Conservation (phyloP, 495 filamentous ascomycete genomes). For the Trichocladium uniseriatum region DNA sequence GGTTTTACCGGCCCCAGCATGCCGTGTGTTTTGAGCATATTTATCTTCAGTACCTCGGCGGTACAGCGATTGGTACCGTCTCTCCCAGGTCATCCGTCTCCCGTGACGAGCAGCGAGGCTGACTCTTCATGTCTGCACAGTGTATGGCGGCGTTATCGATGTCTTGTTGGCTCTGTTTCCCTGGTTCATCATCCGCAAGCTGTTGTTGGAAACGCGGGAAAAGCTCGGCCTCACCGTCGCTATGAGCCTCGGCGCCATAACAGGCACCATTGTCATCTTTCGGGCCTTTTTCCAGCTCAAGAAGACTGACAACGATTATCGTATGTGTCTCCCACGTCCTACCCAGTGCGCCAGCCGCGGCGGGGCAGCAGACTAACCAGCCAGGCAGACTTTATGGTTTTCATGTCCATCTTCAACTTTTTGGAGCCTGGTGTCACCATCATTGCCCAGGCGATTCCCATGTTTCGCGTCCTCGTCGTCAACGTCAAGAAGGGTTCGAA, state of each 20-base stretch:
- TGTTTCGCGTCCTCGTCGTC: constrained; percentile 17
- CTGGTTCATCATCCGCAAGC: constrained; percentile 26
- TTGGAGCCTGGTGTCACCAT: constrained; percentile 17
- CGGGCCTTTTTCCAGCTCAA: constrained; percentile 12
- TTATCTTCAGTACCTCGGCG: constrained; percentile 10
- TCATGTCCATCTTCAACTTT: constrained; percentile 22
- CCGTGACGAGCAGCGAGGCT: neutral
- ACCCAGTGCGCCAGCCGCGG: neutral
- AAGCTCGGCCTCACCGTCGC: constrained; percentile 26
- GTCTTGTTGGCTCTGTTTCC: constrained; percentile 27
- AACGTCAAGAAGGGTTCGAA: constrained; percentile 2
- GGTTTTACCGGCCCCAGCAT: constrained; percentile 5
- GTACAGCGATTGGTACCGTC: constrained; percentile 10
- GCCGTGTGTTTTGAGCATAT: constrained; percentile 3
- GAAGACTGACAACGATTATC: constrained; percentile 12
- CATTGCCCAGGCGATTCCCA: constrained; percentile 18
- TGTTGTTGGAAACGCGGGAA: constrained; percentile 26
- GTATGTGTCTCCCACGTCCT: constrained; percentile 1
- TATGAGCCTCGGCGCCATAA: constrained; percentile 27
- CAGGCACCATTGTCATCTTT: constrained; percentile 14
- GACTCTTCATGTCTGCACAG: neutral
- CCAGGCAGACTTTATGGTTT: constrained; percentile 11
- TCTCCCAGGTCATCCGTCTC: no score
- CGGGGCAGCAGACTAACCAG: neutral
- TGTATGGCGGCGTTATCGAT: constrained; percentile 23